phyloP scores from a whole-genome alignment of 768 basidiomycete species.

The Agaricus blazei region DNA sequence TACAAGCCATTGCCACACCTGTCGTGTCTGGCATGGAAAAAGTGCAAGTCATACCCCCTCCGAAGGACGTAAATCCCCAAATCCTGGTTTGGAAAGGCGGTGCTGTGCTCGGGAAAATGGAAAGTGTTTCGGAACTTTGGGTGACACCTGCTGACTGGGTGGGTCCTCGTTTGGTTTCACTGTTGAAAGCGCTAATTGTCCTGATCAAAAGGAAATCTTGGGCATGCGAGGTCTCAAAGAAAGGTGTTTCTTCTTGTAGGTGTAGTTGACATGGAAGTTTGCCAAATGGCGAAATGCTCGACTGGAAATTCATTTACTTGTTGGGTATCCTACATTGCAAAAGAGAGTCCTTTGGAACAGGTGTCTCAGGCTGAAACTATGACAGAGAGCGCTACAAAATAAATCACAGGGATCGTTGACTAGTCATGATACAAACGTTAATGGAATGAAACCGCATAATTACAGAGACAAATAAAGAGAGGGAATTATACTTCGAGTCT shows the following conservation, averaged over 20 bases:
- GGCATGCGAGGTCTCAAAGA: conserved; percentile 82
- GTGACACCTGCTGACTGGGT: conserved; percentile 86
- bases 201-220: conserved; percentile 51
- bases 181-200: neutral
- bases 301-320: neutral
- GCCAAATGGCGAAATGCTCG: too few relatives aligned
- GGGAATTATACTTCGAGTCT: conserved; percentile 46
- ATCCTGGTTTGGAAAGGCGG: conserved; percentile 95
- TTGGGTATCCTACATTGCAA: conserved; percentile 12
- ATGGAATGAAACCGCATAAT: neutral
- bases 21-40: conserved; percentile 81
- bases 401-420: neutral
- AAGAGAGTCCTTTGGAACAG: neutral
- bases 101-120: conserved; percentile 87
- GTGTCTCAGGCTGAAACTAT: neutral
- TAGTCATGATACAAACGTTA: neutral
- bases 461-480: conserved; percentile 5
- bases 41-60: conserved; percentile 90
- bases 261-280: neutral
- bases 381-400: neutral
- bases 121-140: conserved; percentile 87
- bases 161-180: conserved; percentile 14
- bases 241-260: conserved; percentile 72
- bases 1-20: conserved; percentile 82
- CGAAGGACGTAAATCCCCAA: conserved; percentile 87